These are phyloP conservation scores for Panus rudis DNA, from an alignment of 768 basidiomycete genomes.

Conservation along the genomic window DNA sequence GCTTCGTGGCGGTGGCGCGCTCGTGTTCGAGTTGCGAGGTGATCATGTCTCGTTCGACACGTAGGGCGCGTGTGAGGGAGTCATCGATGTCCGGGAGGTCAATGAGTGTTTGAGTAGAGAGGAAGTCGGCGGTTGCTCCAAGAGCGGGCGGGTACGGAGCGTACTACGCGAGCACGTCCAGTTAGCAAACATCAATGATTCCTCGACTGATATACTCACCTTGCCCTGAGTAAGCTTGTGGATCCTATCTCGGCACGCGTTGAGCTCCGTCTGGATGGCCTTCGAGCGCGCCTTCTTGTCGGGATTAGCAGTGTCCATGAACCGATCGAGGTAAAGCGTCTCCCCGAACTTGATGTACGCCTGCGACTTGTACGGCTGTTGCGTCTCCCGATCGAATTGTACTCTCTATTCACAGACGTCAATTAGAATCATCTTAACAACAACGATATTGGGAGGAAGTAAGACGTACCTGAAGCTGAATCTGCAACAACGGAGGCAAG, in stretches of 20 bases:
- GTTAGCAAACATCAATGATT: not conserved
- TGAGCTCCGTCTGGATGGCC: constrained; percentile 60
- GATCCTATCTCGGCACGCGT: constrained; percentile 56
- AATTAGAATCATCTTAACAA: constrained; percentile 5
- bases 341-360: constrained; percentile 90
- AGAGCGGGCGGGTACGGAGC: constrained; percentile 54
- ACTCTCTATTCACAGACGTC: constrained; percentile 51
- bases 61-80: constrained; percentile 46
- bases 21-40: constrained; percentile 51
- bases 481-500: constrained; percentile 85
- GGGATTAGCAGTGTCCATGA: constrained; percentile 68
- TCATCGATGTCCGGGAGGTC: constrained; percentile 49
- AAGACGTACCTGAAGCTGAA: constrained; percentile 80
- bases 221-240: constrained; percentile 64
- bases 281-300: constrained; percentile 69
- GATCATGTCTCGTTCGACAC: constrained; percentile 45
- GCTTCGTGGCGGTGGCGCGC: constrained; percentile 37
- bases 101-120: constrained; percentile 41
- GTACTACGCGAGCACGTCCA: constrained; percentile 34
- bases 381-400: constrained; percentile 88
- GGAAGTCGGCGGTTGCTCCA: constrained; percentile 47
- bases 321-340: constrained; percentile 86
- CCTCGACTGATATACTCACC: constrained; percentile 32
- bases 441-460: not conserved
- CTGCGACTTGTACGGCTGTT: constrained; percentile 93